Base-by-base conservation (phyloP, 306 rosid species). In the Crotalaria pallida region DNA sequence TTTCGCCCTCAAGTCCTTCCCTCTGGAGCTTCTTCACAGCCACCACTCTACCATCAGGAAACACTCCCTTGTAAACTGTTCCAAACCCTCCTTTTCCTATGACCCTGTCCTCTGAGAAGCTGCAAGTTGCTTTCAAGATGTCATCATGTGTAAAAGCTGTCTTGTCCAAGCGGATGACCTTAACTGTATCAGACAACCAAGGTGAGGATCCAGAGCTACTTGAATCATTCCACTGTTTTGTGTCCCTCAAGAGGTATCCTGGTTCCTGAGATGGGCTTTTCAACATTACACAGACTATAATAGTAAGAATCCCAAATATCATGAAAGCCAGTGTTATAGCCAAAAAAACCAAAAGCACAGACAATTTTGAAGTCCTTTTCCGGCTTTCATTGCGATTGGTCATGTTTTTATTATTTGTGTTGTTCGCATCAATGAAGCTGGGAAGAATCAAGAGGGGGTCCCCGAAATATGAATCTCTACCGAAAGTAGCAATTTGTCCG, bases 21-120 rank as follows among this genome's bases (percentile, higher is more conserved):
- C 92, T 82, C 45, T 83, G 89, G 51, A 89, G 92, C 83, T 89
- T 91, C 84, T 95, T 95, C 82, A 89, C 92, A 24, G 99, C 99
- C 26, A 95, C 92, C 67, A 82, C 83, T 80, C 81, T 86, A 8
- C 96, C 99, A 51, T 89, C 96, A 6, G 79, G 79, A 47, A 95
- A 86, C 48, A 83, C 73, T 62, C 99, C 97, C 65, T 72, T 72
- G 83, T 89, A 95, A 40, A 95, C 96, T 7, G 96, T 89, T 58
- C 99, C 99, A 60, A 77, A 94, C 7, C 99, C 99, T 7, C 99
- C 99, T 66, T 74, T 94, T 51, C 99, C 99, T 48, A 94, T 86
- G 7, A 94, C 77, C 67, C 90, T 86, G 23, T 81, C 58, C 67
- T 91, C 99, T 3, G 99, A 94, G 83, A 94, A 94, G 40, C 80